Evolutionary conservation across 768 basidiomycete species (phyloP).

Genomic region (Suillus clintonianus): DNA sequence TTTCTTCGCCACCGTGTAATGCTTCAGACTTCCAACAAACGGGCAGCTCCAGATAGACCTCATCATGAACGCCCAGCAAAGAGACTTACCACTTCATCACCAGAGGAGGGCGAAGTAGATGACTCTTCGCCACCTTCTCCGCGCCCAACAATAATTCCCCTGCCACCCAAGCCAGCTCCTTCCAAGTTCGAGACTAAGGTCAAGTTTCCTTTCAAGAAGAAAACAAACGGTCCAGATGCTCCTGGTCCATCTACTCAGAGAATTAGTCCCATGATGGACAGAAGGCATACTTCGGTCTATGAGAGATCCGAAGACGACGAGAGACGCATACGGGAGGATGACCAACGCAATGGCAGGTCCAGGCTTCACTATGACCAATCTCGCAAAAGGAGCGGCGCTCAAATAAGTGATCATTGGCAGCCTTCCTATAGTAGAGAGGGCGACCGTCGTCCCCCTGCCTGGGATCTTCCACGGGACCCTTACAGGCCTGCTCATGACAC

Average conservation of each 20-base stretch:
- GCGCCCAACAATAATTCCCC: slow-evolving; percentile 17
- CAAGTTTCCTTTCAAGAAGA: slow-evolving; percentile 76
- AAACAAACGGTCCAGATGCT: slow-evolving; percentile 37
- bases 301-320: slow-evolving; percentile 50
- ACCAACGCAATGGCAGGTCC: slow-evolving; percentile 26
- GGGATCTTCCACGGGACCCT: slow-evolving; percentile 25
- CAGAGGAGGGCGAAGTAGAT: slow-evolving; percentile 84
- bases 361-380: slow-evolving; percentile 18
- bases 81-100: slow-evolving; percentile 57
- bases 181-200: slow-evolving; percentile 48
- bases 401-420: slow-evolving; percentile 22
- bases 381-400: neutral
- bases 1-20: slow-evolving; percentile 2
- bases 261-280: slow-evolving; percentile 21
- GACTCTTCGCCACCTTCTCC: slow-evolving; percentile 39
- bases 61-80: slow-evolving; percentile 53
- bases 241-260: slow-evolving; percentile 20
- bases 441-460: slow-evolving; percentile 24
- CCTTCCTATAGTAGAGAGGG: slow-evolving; percentile 24
- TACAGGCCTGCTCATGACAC: slow-evolving; percentile 20
- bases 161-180: slow-evolving; percentile 38
- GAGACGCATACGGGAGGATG: slow-evolving; percentile 39
- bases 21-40: slow-evolving; percentile 43
- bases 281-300: slow-evolving; percentile 26
- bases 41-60: slow-evolving; percentile 58